A percentile compares a stretch with the other conserved stretches of the same genome.
Conservation (phyloP, 1,284 basidiomycete genomes). For the Microbotryum lychnidis-dioicae region DNA sequence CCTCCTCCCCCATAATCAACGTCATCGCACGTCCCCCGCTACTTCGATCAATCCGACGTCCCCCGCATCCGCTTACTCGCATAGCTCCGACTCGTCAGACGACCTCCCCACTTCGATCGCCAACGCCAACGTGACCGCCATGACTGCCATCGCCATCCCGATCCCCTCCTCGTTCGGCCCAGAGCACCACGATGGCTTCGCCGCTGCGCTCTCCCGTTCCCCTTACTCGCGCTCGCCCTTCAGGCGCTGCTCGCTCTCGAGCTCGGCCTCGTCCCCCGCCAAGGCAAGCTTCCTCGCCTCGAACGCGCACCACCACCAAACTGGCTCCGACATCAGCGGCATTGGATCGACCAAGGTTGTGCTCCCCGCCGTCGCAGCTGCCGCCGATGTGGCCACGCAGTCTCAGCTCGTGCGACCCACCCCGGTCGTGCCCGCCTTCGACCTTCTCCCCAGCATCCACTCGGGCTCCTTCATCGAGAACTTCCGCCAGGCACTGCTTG, state of each 20-base stretch:
- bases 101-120: not conserved
- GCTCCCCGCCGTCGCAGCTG: not conserved
- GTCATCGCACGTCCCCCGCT: not conserved
- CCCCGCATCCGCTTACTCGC: too few species aligned
- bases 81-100: not conserved
- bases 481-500: slow-evolving; percentile 27
- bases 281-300: not conserved
- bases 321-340: not conserved
- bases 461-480: slow-evolving; percentile 28
- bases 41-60: not conserved
- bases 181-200: slow-evolving; percentile 5
- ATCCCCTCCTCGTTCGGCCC: slow-evolving; percentile 9
- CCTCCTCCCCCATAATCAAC: not conserved
- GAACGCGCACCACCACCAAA: not conserved
- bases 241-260: slow-evolving; percentile 3
- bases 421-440: slow-evolving; percentile 3
- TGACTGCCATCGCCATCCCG: slow-evolving; percentile 31
- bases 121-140: not conserved
- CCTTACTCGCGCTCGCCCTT: slow-evolving; percentile 11
- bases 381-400: slow-evolving; percentile 1
- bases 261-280: not conserved
- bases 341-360: not conserved
- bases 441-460: slow-evolving; percentile 19
- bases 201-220: slow-evolving; percentile 19
- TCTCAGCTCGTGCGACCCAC: slow-evolving; percentile 7